Evolutionary conservation across 75 land plant species (phyloP), one percentile per base, ranked within the genome.

Genomic region (Ceratopteris richardii): DNA sequence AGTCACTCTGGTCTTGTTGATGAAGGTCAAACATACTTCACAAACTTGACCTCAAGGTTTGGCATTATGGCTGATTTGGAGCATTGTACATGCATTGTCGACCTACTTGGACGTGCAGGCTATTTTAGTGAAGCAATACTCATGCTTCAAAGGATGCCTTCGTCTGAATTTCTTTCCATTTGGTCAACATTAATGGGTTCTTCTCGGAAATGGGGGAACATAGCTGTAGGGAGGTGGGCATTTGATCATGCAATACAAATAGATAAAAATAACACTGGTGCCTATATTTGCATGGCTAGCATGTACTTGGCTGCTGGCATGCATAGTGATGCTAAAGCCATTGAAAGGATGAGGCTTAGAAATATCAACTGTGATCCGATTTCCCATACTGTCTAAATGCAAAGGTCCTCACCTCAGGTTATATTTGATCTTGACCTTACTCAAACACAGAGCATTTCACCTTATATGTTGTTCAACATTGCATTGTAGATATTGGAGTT

Each of bases 1-100:
- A 46, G 65, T 0, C 57, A 61, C 17, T 9, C 61, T 39, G 59
- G 60, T 26, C 53, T 40, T 14, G 13, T 66, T 48, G 59, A 28
- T 6, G 31, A 54, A 29, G 76, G 76, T 46, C 50, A 46, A 46
- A 4, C 9, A 4, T 33, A 46, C 50, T 46, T 46, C 14, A 21
- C 3, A 5, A 2, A 4, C 50, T 6, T 46, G 50, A 46, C 13
- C 50, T 6, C 4, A 17, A 46, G 22, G 13, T 21, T 6, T 46
- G 50, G 50, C 50, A n/a, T 46, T 17, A 21, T 21, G 4, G 13
- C 50, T 21, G 14, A 4, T 5, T 2, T 14, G 14, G 22, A 46
- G 50, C 50, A 46, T 46, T 17, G 17, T 21, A 46, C 14, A 17
- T 46, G 50, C 50, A 46, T 46, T 2, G 50, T 46, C 50, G 14